Percentiles rank a stretch among this genome's conserved stretches.
These are phyloP conservation scores for Vanilla planifolia DNA, from an alignment of 106 monocot species.

Conservation along the genomic window DNA sequence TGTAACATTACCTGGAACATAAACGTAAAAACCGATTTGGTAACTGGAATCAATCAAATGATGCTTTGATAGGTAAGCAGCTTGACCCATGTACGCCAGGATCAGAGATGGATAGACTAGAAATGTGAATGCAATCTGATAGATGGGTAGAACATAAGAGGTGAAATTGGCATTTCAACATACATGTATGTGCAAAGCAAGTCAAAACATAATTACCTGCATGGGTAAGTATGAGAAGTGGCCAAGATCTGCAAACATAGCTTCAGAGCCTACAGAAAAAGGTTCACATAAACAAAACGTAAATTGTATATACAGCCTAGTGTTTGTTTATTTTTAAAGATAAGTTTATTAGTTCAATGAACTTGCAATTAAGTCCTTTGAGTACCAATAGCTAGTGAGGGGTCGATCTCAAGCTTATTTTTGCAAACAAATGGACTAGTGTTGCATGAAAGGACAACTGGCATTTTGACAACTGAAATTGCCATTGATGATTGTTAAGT, in stretches of 20 bases:
- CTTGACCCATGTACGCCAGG: slow-evolving; percentile 76
- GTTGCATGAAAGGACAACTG: too few relatives aligned
- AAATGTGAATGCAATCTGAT: slow-evolving; percentile 47
- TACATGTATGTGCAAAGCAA: neutral
- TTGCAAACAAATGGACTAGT: too few relatives aligned
- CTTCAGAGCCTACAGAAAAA: slow-evolving; percentile 48
- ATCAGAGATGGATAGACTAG: slow-evolving; percentile 54
- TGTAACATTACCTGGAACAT: slow-evolving; percentile 64
- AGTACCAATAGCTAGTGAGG: too few relatives aligned
- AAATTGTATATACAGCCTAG: too few relatives aligned
- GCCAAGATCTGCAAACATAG: slow-evolving; percentile 69
- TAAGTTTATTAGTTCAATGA: neutral
- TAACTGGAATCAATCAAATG: slow-evolving; percentile 27
- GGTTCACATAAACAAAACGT: neutral
- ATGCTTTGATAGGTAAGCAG: slow-evolving; percentile 60
- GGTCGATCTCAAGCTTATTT: too few relatives aligned
- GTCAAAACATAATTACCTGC: slow-evolving; percentile 26
- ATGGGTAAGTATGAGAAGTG: slow-evolving; percentile 55
- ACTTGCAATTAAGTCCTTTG: too few relatives aligned
- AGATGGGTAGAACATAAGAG: neutral
- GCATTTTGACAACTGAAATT: too few relatives aligned
- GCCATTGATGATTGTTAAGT: too few relatives aligned
- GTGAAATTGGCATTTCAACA: neutral
- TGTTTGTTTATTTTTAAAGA: neutral
- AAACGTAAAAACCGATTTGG: slow-evolving; percentile 48